Base-by-base conservation (phyloP, 2,329 filamentous ascomycete species). In the Cladosporium sp. region DNA sequence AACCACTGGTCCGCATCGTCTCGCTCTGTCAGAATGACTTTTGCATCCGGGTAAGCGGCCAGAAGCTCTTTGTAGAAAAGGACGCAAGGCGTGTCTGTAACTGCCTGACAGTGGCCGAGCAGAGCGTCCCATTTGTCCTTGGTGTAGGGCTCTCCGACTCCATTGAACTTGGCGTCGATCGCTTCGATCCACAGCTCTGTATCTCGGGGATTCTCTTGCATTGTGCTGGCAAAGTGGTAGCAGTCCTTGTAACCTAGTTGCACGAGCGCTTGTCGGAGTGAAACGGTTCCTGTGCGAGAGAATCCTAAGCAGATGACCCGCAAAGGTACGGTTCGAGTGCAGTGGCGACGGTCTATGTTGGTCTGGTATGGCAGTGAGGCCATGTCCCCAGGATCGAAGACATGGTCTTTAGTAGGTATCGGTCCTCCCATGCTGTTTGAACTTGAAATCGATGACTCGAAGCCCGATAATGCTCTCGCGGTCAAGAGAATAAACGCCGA, bases 271-370 rank as follows among this genome's bases (percentile, higher is more conserved):
- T 61, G 58, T 6, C 60, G 58, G 9, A 64, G 60, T 8, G 55
- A 88, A 35, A 83, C 79, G 65, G 86, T 88, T 66, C 85, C 85
- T 6, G 85, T 89, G 60, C 85, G 78, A 56, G 83, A 83, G 19
- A 87, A 76, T 1, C 42, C 86, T 1, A 89, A 78, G 50, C 84
- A 79, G 39, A 89, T 80, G 42, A 89, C 80, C 70, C 83, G 83
- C 84, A 89, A 87, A 37, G 85, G 85, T 49, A 60, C 54, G 4
- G 45, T 55, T 1, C 61, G 58, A 47, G 39, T 54, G 55, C 58
- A 50, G 10, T 57, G 22, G n/a, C 61, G 56, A 17, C 58, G 58
- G 37, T 62, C 60, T 34, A 60, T 60, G 57, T 59, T 44, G 28
- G 57, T 58, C 10, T 44, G 34, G 39, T 34, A 39, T 25, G 56